Evolutionary conservation across 345 rosid species (phyloP).

Genomic region (Ceriops decandra): DNA sequence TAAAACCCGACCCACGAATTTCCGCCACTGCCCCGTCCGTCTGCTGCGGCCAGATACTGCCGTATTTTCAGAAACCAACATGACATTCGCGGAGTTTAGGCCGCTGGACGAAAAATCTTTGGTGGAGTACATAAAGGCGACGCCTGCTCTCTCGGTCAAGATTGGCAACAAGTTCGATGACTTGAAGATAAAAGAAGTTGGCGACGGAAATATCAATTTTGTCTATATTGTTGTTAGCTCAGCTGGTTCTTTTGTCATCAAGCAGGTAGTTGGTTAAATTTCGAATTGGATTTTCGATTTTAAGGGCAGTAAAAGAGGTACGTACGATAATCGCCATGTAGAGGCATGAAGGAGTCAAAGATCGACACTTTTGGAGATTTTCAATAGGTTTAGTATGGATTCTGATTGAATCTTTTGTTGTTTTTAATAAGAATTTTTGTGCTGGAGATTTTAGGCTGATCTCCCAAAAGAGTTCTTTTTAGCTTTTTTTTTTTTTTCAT

Average conservation of each 20-base stretch:
- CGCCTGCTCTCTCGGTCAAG: constrained; percentile 65
- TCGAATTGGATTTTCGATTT: not conserved
- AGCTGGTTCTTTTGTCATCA: constrained; percentile 73
- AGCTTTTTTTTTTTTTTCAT: no score
- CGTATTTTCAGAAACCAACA: not conserved
- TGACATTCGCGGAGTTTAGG: constrained; percentile 65
- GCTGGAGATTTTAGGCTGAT: no score
- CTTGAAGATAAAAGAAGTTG: constrained; percentile 76
- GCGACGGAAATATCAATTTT: constrained; percentile 94
- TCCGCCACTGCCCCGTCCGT: not conserved
- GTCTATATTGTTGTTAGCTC: constrained; percentile 67
- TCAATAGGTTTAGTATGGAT: not conserved
- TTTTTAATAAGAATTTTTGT: not conserved
- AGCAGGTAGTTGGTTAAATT: constrained; percentile 49
- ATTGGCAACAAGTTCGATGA: constrained; percentile 53
- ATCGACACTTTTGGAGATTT: not conserved
- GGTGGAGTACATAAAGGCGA: constrained; percentile 66
- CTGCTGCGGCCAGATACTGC: not conserved
- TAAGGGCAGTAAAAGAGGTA: not conserved
- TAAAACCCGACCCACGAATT: not conserved
- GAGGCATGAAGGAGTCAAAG: not conserved
- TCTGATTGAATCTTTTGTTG: not conserved
- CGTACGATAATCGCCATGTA: not conserved
- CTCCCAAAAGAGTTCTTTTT: no score
- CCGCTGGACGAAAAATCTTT: constrained; percentile 70